Conservation (phyloP, 805 yeast genomes). For the Candida vaughaniae region DNA sequence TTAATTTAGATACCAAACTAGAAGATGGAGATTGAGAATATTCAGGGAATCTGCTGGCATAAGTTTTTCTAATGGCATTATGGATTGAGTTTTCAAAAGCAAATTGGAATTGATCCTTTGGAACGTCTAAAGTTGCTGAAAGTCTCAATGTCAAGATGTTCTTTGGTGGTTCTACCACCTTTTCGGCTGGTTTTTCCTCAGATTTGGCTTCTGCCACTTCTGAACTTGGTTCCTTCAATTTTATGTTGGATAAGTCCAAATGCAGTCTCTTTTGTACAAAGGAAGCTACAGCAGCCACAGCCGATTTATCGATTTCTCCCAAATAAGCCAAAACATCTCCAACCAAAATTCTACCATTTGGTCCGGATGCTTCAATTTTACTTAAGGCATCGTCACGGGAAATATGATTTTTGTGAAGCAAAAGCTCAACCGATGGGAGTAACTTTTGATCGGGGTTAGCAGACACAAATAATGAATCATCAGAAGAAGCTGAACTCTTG, state of each 20-base stretch:
- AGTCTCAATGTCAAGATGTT: constrained; percentile 27
- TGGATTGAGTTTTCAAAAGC: constrained; percentile 32
- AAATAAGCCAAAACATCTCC: constrained; percentile 88
- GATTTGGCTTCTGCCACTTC: constrained; percentile 11
- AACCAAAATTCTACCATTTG: constrained; percentile 79
- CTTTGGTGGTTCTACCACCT: constrained; percentile 18
- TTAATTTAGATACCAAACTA: constrained; percentile 6
- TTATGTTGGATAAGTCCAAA: constrained; percentile 64
- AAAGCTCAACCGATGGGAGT: constrained; percentile 73
- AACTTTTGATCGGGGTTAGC: constrained; percentile 71
- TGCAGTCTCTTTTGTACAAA: constrained; percentile 56
- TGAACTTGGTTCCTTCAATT: constrained; percentile 27
- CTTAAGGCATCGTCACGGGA: constrained; percentile 67
- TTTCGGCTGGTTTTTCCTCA: constrained; percentile 4
- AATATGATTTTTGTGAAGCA: constrained; percentile 62
- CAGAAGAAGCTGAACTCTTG: constrained; percentile 9
- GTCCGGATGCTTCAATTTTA: constrained; percentile 82
- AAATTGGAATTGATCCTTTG: constrained; percentile 24
- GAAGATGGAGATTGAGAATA: constrained; percentile 31
- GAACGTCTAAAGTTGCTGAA: constrained; percentile 26
- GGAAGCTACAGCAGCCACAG: constrained; percentile 53
- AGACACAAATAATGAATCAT: constrained; percentile 22
- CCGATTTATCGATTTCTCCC: constrained; percentile 64
- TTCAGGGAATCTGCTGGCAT: constrained; percentile 36
- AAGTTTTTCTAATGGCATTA: constrained; percentile 29